phyloP scores from a whole-genome alignment of 352 stramenopile species.

The Pythium grandisporangium region DNA sequence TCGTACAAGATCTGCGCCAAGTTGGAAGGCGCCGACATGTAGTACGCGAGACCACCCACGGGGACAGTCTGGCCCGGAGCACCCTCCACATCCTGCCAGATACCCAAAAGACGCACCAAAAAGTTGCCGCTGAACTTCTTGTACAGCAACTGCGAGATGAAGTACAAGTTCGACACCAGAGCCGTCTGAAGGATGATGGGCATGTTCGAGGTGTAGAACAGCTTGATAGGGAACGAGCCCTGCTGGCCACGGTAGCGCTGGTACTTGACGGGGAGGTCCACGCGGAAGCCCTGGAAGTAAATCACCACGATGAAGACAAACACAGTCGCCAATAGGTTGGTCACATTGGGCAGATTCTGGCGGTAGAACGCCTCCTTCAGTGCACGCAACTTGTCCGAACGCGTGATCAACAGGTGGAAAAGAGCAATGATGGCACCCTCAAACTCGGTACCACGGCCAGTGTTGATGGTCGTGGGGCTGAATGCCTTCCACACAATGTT shows the following conservation, averaged over 20 bases:
- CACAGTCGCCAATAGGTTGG: conserved; percentile 97
- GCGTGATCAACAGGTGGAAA: conserved; percentile 98
- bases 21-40: conserved; percentile 95
- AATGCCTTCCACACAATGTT: conserved; percentile 99
- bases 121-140: conserved; percentile 98
- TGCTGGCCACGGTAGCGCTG: conserved; percentile 98
- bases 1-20: conserved; percentile 97
- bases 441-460: conserved; percentile 97
- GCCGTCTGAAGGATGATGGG: conserved; percentile 99
- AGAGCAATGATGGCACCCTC: conserved; percentile 99
- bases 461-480: conserved; percentile 99
- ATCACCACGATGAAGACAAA: conserved; percentile 99
- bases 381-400: conserved; percentile 96
- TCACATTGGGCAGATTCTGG: conserved; percentile 98
- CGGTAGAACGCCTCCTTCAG: conserved; percentile 98
- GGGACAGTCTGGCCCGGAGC: conserved; percentile 91
- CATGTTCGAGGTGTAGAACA: conserved; percentile 99
- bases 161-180: conserved; percentile 99
- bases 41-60: conserved; percentile 96
- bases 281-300: conserved; percentile 99
- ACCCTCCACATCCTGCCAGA: conserved; percentile 97
- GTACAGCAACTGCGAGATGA: conserved; percentile 99
- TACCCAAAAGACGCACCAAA: conserved; percentile 95
- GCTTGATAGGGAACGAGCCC: conserved; percentile 99
- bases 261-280: conserved; percentile 94